Base-by-base conservation (phyloP, 116 monocot genomes). In the Posidonia oceanica region DNA sequence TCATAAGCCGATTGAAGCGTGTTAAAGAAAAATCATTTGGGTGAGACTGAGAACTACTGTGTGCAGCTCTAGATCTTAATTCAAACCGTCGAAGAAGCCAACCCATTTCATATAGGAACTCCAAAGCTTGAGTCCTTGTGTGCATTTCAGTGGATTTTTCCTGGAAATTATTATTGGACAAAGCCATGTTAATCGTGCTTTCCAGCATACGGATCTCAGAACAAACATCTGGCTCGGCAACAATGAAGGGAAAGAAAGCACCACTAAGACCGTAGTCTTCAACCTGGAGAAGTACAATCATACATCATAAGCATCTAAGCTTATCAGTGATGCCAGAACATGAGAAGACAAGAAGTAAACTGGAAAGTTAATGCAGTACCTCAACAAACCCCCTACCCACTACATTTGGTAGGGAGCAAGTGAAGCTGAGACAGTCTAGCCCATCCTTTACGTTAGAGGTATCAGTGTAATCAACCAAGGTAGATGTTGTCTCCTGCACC, bases 331-430 rank as follows among this genome's bases (percentile, higher is more conserved):
- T 18, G 41, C 41, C 7, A 10, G 41, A 64, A 64, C 0, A 42
- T 15, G 3, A 18, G 74, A 53, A 42, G 22, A 52, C 14, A 71
- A 63, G 17, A 68, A 61, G 51, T 36, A 4, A 68, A 41, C 18
- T 44, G 37, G 23, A 63, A 59, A 52, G 14, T 7, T 29, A 29
- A 29, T 42, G 8, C 4, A 5, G 36, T 51, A 96, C 91, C 96
- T 96, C 95, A 70, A 96, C 77, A 69, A 91, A 86, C 65, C 95
- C 95, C 73, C 95, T 84, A 12, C 95, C 95, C 64, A 54, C 72
- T 62, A 76, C 63, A 80, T 81, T 72, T 59, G 91, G 96, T 16
- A 85, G 2, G 58, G 78, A 84, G 67, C 91, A 91, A 40, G 83
- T 88, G 78, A 96, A 87, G 58, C 60, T 84, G 54, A 88, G 68